Percentiles rank a stretch among this genome's conserved stretches.
phyloP scores from a whole-genome alignment of 116 monocot genomes.

The Posidonia oceanica region DNA sequence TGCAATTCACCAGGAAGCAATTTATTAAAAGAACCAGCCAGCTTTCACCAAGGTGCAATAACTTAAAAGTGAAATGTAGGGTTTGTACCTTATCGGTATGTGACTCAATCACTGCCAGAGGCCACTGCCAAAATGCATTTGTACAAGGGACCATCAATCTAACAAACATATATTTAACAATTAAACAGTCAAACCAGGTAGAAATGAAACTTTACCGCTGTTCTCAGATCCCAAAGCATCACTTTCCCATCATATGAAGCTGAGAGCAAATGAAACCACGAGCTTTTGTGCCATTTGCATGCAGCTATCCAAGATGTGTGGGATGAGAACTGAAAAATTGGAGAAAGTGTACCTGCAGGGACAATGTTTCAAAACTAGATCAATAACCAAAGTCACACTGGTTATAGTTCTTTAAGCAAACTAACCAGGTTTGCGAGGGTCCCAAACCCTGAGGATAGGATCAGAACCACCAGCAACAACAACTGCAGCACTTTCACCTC shows the following conservation, averaged over 20 bases:
- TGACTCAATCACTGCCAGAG: slow-evolving; percentile 57
- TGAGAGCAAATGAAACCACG: slow-evolving; percentile 84
- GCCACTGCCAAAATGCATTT: slow-evolving; percentile 46
- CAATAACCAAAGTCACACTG: background rate
- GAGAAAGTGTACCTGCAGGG: slow-evolving; percentile 54
- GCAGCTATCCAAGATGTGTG: slow-evolving; percentile 79
- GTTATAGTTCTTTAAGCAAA: background rate
- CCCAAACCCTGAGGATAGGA: slow-evolving; percentile 79
- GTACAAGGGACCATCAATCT: background rate
- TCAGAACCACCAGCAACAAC: slow-evolving; percentile 91
- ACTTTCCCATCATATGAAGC: slow-evolving; percentile 93
- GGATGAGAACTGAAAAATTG: slow-evolving; percentile 80
- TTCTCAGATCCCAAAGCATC: slow-evolving; percentile 97
- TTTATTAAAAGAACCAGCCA: background rate
- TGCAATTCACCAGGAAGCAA: slow-evolving; percentile 1
- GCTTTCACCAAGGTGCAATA: background rate
- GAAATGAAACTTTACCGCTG: slow-evolving; percentile 43
- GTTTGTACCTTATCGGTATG: slow-evolving; percentile 67
- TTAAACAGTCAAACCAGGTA: background rate
- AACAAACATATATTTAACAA: background rate
- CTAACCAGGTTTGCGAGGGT: slow-evolving; percentile 87
- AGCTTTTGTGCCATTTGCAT: slow-evolving; percentile 85
- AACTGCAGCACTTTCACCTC: slow-evolving; percentile 84
- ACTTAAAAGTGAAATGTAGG: background rate
- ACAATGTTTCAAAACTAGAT: slow-evolving; percentile 2